Percentiles rank a stretch among this genome's conserved stretches.
These are phyloP conservation scores for Dioscorea alata DNA, from an alignment of 106 monocot species.

Conservation along the genomic window DNA sequence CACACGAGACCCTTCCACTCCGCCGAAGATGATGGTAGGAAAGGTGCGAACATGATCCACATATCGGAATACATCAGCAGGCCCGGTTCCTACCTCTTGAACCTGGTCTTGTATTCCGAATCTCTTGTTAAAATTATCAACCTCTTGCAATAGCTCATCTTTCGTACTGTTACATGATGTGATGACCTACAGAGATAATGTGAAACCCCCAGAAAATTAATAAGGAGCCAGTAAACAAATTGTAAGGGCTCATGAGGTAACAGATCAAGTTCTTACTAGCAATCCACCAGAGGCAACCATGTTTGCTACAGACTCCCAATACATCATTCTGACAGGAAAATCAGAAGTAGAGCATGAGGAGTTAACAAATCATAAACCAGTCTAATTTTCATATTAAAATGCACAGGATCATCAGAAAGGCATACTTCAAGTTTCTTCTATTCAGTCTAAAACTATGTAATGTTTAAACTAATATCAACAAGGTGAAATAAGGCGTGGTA, in stretches of 20 bases:
- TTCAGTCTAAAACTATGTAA: neutral
- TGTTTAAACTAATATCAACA: neutral
- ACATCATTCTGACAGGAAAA: conserved; percentile 44
- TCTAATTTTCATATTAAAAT: too few relatives aligned
- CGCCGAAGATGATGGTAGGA: conserved; percentile 83
- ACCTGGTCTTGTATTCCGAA: conserved; percentile 6
- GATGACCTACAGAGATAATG: conserved; percentile 34
- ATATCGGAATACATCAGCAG: conserved; percentile 41
- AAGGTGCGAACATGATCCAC: conserved; percentile 62
- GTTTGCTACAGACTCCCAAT: conserved; percentile 69
- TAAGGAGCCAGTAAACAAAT: neutral
- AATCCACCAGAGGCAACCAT: conserved; percentile 55
- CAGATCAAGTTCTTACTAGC: conserved; percentile 29
- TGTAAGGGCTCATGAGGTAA: neutral
- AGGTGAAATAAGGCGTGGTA: too few relatives aligned
- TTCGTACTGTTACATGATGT: conserved; percentile 67
- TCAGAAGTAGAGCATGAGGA: neutral
- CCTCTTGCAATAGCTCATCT: conserved; percentile 71
- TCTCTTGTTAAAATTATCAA: conserved; percentile 50
- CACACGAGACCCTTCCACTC: conserved; percentile 80
- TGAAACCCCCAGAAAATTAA: neutral
- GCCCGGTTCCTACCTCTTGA: conserved; percentile 6
- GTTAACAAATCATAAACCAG: too few relatives aligned
- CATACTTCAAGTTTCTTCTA: neutral
- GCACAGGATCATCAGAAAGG: too few relatives aligned